Evolutionary conservation across 768 basidiomycete species (phyloP).

Genomic region (Tulasnella sp.): DNA sequence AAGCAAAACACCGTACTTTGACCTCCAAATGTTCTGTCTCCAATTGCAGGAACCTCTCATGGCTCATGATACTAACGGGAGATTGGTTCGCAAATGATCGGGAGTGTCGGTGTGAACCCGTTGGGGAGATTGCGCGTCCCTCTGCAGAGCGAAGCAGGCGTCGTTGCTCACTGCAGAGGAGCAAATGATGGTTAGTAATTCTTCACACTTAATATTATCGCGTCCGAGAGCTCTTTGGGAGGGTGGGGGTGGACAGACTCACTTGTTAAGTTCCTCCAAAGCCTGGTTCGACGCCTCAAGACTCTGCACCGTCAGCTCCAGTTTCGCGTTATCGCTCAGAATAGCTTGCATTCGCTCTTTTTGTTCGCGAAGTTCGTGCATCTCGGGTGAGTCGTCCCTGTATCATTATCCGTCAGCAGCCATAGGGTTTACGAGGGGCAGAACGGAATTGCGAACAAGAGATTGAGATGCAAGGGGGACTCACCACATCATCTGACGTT

Average conservation of each 20-base stretch:
- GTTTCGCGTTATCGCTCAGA: constrained; percentile 63
- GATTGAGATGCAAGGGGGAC: too few relatives aligned
- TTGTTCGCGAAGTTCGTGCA: constrained; percentile 61
- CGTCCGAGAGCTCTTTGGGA: too few relatives aligned
- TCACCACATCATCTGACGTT: constrained; percentile 82
- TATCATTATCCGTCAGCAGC: neutral
- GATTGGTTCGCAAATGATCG: constrained; percentile 19
- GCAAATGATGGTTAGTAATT: neutral
- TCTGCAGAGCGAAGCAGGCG: neutral
- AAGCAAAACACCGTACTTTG: constrained; percentile 14
- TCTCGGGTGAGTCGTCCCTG: constrained; percentile 58
- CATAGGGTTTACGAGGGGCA: too few relatives aligned
- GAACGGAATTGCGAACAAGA: too few relatives aligned
- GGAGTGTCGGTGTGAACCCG: constrained; percentile 20
- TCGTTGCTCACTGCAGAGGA: constrained; percentile 16
- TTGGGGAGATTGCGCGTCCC: constrained; percentile 22
- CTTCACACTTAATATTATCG: too few relatives aligned
- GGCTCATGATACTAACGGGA: constrained; percentile 10
- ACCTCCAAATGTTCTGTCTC: constrained; percentile 31
- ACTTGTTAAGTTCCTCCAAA: constrained; percentile 66
- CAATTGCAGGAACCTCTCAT: constrained; percentile 24
- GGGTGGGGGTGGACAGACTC: neutral
- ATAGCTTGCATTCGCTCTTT: constrained; percentile 61
- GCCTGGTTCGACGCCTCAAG: constrained; percentile 57
- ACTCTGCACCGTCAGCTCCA: constrained; percentile 65